These are phyloP conservation scores for Sporothrix euskadiensis DNA, from an alignment of 2,329 filamentous ascomycete species.

Conservation along the genomic window DNA sequence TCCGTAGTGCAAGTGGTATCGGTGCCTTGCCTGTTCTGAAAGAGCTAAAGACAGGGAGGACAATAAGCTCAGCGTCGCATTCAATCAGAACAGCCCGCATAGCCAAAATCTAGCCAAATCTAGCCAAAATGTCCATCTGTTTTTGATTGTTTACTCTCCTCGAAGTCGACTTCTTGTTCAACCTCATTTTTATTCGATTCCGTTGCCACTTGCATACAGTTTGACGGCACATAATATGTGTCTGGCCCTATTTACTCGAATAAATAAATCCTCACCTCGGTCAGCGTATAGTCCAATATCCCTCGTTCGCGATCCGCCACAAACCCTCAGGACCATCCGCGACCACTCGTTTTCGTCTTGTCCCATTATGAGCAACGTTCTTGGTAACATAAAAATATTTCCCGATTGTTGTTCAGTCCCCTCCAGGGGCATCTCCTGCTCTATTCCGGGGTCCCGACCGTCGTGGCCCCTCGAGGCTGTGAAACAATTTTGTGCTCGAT, in stretches of 20 bases:
- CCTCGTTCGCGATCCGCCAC: constrained; percentile 14
- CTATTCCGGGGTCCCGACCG: not conserved
- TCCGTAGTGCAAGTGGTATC: not conserved
- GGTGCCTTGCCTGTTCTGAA: constrained; percentile 10
- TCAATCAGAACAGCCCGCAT: constrained; percentile 11
- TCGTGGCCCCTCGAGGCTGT: not conserved
- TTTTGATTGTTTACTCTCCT: not conserved
- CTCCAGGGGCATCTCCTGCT: not conserved
- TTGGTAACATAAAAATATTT: not conserved
- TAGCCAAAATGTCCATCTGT: not conserved
- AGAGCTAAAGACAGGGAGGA: not conserved
- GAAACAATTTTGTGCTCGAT: not conserved
- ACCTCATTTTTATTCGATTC: not conserved
- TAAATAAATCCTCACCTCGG: not conserved
- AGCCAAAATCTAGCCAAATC: not conserved
- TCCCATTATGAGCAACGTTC: not conserved
- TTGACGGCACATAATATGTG: not conserved
- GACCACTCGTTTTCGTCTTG: not conserved
- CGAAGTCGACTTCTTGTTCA: not conserved
- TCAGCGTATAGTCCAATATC: constrained; percentile 10
- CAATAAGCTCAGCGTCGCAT: not conserved
- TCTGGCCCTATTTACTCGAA: not conserved
- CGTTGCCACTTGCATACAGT: not conserved
- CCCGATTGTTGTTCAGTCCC: not conserved
- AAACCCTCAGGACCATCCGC: not conserved